Evolutionary conservation across 805 yeast species (phyloP).

Genomic region (Saccharomycopsis sp.): DNA sequence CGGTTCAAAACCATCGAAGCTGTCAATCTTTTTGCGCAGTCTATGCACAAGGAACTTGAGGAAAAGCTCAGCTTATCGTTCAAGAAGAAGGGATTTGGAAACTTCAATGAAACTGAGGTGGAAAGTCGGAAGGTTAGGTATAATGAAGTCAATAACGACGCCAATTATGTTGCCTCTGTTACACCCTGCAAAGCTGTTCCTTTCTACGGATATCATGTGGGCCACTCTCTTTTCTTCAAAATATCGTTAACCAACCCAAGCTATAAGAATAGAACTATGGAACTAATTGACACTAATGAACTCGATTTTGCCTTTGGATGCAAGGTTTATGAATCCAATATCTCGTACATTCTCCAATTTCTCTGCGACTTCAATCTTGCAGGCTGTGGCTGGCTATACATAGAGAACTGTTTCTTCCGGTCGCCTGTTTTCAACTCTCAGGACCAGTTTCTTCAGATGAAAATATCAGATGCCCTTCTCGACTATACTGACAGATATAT

Average conservation of each 20-base stretch:
- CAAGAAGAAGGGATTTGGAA: slow-evolving; percentile 22
- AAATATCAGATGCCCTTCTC: slow-evolving; percentile 20
- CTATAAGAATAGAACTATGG: slow-evolving; percentile 47
- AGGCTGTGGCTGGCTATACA: slow-evolving; percentile 73
- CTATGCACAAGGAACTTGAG: slow-evolving; percentile 42
- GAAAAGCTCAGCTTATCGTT: slow-evolving; percentile 34
- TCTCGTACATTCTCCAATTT: slow-evolving; percentile 73
- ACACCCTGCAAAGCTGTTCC: slow-evolving; percentile 68
- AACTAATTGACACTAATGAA: slow-evolving; percentile 31
- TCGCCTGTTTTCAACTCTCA: slow-evolving; percentile 38
- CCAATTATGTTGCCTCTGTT: slow-evolving; percentile 46
- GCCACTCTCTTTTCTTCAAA: slow-evolving; percentile 59
- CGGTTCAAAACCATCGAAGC: slow-evolving; percentile 24
- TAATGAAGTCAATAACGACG: slow-evolving; percentile 11
- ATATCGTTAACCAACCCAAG: slow-evolving; percentile 61
- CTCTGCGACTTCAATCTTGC: slow-evolving; percentile 74
- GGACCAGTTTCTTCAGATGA: slow-evolving; percentile 14
- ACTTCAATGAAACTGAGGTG: slow-evolving; percentile 15
- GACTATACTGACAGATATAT: slow-evolving; percentile 18
- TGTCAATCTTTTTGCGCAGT: slow-evolving; percentile 31
- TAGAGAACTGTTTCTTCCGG: slow-evolving; percentile 44
- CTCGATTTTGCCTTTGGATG: slow-evolving; percentile 34
- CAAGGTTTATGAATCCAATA: slow-evolving; percentile 72
- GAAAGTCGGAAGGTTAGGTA: slow-evolving; percentile 10
- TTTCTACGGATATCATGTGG: slow-evolving; percentile 76